Evolutionary conservation across 768 basidiomycete genomes (phyloP), one percentile per base, ranked within the genome.

Genomic region (Nidularia sp.): DNA sequence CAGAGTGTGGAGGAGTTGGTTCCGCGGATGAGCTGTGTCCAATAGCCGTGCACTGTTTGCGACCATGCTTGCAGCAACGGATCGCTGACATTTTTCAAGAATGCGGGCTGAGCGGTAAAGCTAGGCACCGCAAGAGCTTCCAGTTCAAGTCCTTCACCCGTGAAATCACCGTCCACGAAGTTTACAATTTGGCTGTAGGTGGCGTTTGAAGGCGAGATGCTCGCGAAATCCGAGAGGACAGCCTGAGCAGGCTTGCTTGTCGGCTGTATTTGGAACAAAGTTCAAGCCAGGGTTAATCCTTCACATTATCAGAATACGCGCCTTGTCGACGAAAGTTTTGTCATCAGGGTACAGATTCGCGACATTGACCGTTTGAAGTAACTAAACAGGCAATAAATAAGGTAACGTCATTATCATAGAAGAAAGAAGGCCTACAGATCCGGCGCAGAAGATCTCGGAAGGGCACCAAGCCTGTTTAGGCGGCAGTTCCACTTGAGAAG

Each of bases 301-400:
- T 52, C 0, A 3, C 41, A 43, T 29, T 50, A 39, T 39, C 48
- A 3, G 50, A 34, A 12, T 13, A 47, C 66, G 33, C 49, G 74
- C 77, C 64, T 82, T 82, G 75, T 96, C 94, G 6, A 89, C 88
- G 65, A 96, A 85, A 0, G 90, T 94, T 70, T 97, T 96, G 45
- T 85, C 83, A 66, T 97, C 94, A 0, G 77, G 64, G 62, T 78
- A 97, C 29, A 88, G 69, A 41, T 77, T 65, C 0, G 93, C 91
- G 54, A 96, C 59, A 64, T 93, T 87, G 54, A 95, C 84, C 1
- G 90, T 87, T 79, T 96, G 93, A 25, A 97, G 73, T 6, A 93
- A 62, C 90, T 92, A 25, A 25, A 25, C 25, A 59, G 5, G 35
- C 32, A 34, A 41, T 59, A 53, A 45, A 49, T 59, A 25, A 46